A percentile compares a stretch with the other conserved stretches of the same genome.
Conservation (phyloP, 2,329 filamentous ascomycete species). For the Zymoseptoria passerinii region DNA sequence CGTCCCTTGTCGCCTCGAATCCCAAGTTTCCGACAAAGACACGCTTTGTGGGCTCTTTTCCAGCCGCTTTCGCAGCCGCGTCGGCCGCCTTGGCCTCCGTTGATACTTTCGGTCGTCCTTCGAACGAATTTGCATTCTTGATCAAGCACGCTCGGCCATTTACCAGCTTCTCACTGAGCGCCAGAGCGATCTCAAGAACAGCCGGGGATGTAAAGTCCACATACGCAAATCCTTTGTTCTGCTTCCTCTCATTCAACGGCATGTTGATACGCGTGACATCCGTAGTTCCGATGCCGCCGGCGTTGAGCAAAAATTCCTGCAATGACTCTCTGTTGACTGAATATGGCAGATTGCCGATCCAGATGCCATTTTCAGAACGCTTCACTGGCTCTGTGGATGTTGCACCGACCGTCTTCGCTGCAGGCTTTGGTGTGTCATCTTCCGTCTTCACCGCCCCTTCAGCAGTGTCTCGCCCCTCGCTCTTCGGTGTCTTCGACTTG, state of each 20-base stretch:
- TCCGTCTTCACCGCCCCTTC: conserved; percentile 1
- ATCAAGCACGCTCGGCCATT: conserved; percentile 75
- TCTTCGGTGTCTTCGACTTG: conserved; percentile 16
- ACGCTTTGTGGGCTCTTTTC: conserved; percentile 63
- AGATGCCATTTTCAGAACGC: conserved; percentile 77
- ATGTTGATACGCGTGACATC: conserved; percentile 80
- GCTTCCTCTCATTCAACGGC: conserved; percentile 51
- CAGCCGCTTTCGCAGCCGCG: conserved; percentile 28
- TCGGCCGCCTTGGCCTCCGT: conserved; percentile 22
- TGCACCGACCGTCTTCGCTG: conserved; percentile 1
- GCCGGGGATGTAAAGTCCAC: conserved; percentile 72
- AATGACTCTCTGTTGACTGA: conserved; percentile 65
- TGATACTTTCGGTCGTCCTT: conserved; percentile 64
- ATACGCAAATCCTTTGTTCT: conserved; percentile 94
- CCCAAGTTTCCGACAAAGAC: conserved; percentile 66
- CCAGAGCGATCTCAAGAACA: conserved; percentile 67
- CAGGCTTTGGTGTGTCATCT: conserved; percentile 3
- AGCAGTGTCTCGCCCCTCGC: conserved; percentile 1
- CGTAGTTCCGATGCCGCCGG: conserved; percentile 50
- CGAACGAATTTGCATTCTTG: conserved; percentile 84
- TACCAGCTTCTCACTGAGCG: conserved; percentile 75
- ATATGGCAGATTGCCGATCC: conserved; percentile 95
- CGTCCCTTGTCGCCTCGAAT: conserved; percentile 58
- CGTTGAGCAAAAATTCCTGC: conserved; percentile 68
- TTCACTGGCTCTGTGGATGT: conserved; percentile 23